These are phyloP conservation scores for Rhytidiadelphus loreus DNA, from an alignment of 225 moss, liverwort and hornwort genomes.

Conservation along the genomic window DNA sequence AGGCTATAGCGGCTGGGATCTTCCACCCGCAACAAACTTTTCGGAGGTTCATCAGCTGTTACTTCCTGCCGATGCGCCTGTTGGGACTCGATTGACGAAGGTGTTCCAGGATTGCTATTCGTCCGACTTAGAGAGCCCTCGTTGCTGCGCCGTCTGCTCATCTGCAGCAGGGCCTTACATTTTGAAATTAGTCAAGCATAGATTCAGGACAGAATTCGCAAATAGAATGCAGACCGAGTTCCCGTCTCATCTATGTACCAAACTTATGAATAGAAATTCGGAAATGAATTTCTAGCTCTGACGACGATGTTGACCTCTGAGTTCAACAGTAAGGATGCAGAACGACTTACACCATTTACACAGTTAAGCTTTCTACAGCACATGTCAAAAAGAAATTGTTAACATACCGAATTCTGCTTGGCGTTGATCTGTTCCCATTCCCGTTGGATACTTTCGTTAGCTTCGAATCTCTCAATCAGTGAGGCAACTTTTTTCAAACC, in stretches of 20 bases:
- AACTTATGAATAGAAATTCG: neutral
- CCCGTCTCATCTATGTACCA: neutral
- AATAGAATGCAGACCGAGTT: neutral
- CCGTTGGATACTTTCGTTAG: constrained; percentile 21
- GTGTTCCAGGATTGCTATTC: constrained; percentile 2
- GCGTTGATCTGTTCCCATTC: constrained; percentile 20
- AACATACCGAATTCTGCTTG: constrained; percentile 14
- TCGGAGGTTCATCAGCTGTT: neutral
- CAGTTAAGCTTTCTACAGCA: neutral
- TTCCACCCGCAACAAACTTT: neutral
- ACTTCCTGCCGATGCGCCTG: neutral
- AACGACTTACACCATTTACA: neutral
- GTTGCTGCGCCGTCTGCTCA: constrained; percentile 7
- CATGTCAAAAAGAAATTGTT: neutral
- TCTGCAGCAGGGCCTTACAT: neutral
- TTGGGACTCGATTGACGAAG: neutral
- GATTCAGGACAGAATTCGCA: neutral
- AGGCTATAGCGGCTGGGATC: neutral
- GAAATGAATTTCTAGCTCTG: neutral
- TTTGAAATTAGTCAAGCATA: neutral
- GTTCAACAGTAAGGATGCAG: neutral
- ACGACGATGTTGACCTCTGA: neutral
- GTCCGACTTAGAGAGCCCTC: neutral
- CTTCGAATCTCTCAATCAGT: constrained; percentile 34
- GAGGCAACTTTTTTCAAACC: constrained; percentile 28